phyloP scores from a whole-genome alignment of 495 filamentous ascomycete genomes.

The Patellaria atrata region DNA sequence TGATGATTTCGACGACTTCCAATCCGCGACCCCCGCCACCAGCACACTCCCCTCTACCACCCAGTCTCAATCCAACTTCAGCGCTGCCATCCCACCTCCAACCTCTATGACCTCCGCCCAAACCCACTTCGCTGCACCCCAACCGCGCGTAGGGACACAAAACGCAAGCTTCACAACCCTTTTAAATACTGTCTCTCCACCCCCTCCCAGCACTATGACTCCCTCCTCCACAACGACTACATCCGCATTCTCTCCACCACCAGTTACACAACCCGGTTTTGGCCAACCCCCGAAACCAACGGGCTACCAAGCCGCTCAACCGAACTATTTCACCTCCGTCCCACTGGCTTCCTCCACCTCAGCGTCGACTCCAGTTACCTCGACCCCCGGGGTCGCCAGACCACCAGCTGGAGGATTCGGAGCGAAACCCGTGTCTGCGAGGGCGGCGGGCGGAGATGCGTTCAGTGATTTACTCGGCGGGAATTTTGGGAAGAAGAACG shows the following conservation, averaged over 20 bases:
- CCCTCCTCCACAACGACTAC: constrained; percentile 11
- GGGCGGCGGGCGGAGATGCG: constrained; percentile 55
- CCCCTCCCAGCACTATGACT: constrained; percentile 34
- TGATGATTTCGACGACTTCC: constrained; percentile 97
- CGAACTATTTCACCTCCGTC: constrained; percentile 92
- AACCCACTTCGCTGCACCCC: constrained; percentile 64
- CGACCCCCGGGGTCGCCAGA: constrained; percentile 21
- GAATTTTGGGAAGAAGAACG: constrained; percentile 66
- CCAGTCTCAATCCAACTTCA: constrained; percentile 31
- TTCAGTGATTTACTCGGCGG: constrained; percentile 78
- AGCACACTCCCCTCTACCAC: constrained; percentile 8
- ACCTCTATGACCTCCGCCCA: constrained; percentile 49
- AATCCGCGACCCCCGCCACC: constrained; percentile 57
- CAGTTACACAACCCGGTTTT: constrained; percentile 27
- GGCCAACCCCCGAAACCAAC: constrained; percentile 41
- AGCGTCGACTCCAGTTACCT: constrained; percentile 25
- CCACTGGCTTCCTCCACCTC: constrained; percentile 27
- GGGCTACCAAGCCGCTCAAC: constrained; percentile 60
- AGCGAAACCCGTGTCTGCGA: constrained; percentile 35
- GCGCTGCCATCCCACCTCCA: constrained; percentile 41
- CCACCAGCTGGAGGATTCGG: constrained; percentile 15
- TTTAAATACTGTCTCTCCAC: constrained; percentile 67
- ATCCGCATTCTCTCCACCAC: constrained; percentile 39
- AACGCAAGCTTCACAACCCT: constrained; percentile 65
- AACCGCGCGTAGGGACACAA: constrained; percentile 69